These are phyloP conservation scores for Dalechampia spathulata DNA, from an alignment of 441 rosid species.

Conservation along the genomic window DNA sequence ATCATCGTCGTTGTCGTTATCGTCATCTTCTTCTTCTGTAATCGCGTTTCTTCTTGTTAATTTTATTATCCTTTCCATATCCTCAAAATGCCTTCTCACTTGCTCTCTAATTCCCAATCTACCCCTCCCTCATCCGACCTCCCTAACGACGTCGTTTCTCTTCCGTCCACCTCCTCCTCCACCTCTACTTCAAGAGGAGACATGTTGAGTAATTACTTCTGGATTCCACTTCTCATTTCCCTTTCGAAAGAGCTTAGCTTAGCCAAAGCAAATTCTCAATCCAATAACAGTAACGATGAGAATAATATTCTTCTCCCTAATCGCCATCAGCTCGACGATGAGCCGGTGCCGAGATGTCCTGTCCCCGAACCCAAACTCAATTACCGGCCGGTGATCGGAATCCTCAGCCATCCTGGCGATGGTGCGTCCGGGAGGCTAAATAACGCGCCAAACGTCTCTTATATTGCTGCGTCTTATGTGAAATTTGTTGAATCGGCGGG, in stretches of 20 bases:
- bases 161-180: conserved; percentile 18
- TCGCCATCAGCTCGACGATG: conserved; percentile 19
- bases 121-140: conserved; percentile 22
- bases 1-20: too few relatives aligned
- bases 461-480: conserved; percentile 81
- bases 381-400: conserved; percentile 72
- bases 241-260: conserved; percentile 35
- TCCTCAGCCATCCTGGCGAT: conserved; percentile 79
- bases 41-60: too few relatives aligned
- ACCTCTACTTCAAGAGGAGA: conserved; percentile 21
- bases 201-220: conserved; percentile 54
- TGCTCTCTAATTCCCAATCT: conserved; percentile 28
- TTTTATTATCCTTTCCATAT: not conserved
- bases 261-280: conserved; percentile 24
- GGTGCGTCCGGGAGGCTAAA: conserved; percentile 79
- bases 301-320: conserved; percentile 30
- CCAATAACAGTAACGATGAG: not conserved
- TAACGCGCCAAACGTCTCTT: conserved; percentile 47
- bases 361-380: conserved; percentile 44
- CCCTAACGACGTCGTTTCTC: conserved; percentile 17
- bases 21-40: not conserved
- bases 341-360: conserved; percentile 30
- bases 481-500: conserved; percentile 90
- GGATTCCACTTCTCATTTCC: conserved; percentile 40
- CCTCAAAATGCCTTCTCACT: conserved; percentile 31